Evolutionary conservation across 2,329 filamentous ascomycete genomes (phyloP).

Genomic region (Sarocladium oryzae): DNA sequence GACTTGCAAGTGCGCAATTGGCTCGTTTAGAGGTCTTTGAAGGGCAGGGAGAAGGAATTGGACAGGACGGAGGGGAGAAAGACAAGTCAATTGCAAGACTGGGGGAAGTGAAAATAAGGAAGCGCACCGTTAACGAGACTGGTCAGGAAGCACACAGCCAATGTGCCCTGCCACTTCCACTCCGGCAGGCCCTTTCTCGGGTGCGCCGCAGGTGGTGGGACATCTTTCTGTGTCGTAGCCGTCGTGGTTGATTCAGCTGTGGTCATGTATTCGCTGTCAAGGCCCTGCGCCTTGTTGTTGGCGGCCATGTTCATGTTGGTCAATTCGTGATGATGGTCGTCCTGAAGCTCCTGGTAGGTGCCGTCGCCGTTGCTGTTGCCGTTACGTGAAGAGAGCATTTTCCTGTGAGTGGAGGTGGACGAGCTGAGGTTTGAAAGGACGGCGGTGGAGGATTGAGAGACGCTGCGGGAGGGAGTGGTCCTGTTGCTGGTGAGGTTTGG

Average conservation of each 20-base stretch:
- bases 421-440: not conserved
- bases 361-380: slow-evolving; percentile 1
- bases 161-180: slow-evolving; percentile 12
- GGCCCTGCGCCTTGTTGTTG: not conserved
- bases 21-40: too few relatives aligned
- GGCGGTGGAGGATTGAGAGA: slow-evolving; percentile 1
- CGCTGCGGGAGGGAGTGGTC: not conserved
- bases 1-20: not conserved
- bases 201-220: not conserved
- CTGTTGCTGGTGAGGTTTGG: slow-evolving; percentile 1
- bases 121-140: slow-evolving; percentile 12
- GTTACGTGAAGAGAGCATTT: slow-evolving; percentile 3
- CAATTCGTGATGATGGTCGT: slow-evolving; percentile 5
- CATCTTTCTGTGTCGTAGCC: not conserved
- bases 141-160: slow-evolving; percentile 10
- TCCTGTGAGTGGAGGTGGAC: not conserved
- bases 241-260: not conserved
- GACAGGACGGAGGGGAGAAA: not conserved
- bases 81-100: not conserved
- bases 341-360: not conserved
- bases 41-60: too few relatives aligned
- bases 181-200: slow-evolving; percentile 8
- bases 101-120: not conserved
- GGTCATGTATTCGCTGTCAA: not conserved
- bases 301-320: slow-evolving; percentile 1